A percentile compares a stretch with the other conserved stretches of the same genome.
phyloP scores from a whole-genome alignment of 441 rosid genomes.

The Eruca vesicaria region DNA sequence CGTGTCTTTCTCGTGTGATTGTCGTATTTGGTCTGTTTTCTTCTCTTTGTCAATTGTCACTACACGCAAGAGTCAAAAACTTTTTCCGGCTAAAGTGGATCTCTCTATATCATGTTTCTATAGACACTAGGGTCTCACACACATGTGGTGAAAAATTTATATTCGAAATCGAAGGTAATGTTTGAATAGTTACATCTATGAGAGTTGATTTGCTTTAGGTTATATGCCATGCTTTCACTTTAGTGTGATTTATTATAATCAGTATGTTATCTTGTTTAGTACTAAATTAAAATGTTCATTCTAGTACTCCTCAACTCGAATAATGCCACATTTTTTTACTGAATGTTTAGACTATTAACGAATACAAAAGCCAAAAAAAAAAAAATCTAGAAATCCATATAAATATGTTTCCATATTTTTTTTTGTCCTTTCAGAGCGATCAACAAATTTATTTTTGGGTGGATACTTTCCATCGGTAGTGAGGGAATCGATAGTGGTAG shows the following conservation, averaged over 20 bases:
- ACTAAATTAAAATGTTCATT: no score
- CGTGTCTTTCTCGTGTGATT: not conserved
- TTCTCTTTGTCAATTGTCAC: not conserved
- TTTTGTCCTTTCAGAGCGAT: not conserved
- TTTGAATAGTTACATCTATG: not conserved
- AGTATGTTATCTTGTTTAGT: no score
- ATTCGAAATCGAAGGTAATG: conserved; percentile 6
- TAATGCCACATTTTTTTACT: not conserved
- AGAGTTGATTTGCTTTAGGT: no score
- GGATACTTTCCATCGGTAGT: not conserved
- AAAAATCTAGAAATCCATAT: no score
- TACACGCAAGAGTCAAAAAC: conserved; percentile 18
- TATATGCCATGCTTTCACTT: no score
- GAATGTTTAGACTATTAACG: no score
- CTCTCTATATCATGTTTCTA: conserved; percentile 21
- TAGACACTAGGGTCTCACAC: conserved; percentile 7
- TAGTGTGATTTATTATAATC: no score
- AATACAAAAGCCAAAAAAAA: no score
- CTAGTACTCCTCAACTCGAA: no score
- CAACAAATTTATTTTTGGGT: not conserved
- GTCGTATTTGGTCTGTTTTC: conserved; percentile 6
- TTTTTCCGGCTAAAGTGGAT: conserved; percentile 22
- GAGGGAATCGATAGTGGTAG: conserved; percentile 18
- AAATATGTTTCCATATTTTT: not conserved
- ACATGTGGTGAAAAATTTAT: conserved; percentile 12